phyloP scores from a whole-genome alignment of 768 basidiomycete species.

The Trametes villosa region DNA sequence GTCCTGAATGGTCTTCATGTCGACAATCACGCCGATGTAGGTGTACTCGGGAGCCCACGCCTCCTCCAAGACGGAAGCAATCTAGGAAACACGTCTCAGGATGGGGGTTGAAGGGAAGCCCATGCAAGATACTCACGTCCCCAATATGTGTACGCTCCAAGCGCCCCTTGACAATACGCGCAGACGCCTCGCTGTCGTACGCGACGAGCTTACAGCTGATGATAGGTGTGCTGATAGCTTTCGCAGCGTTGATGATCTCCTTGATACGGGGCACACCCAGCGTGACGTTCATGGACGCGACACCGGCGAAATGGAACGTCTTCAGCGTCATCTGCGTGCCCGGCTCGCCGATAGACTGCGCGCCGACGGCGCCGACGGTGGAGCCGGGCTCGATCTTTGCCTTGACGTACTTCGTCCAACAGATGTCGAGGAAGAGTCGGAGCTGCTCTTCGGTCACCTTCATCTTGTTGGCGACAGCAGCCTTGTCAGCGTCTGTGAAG shows the following conservation, averaged over 20 bases:
- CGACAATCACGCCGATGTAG: conserved; percentile 92
- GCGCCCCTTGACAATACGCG: conserved; percentile 95
- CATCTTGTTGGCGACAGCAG: conserved; percentile 84
- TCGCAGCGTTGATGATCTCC: conserved; percentile 99
- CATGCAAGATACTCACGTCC: conserved; percentile 63
- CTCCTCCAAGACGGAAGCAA: conserved; percentile 92
- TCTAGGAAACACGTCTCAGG: conserved; percentile 45
- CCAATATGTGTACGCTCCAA: conserved; percentile 94
- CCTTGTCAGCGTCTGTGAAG: conserved; percentile 68
- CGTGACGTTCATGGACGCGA: conserved; percentile 99
- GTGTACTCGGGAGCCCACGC: conserved; percentile 94
- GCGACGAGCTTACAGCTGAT: conserved; percentile 95
- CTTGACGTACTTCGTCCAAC: conserved; percentile 90
- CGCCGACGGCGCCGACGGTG: conserved; percentile 97
- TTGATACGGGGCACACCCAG: conserved; percentile 99
- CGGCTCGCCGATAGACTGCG: conserved; percentile 98
- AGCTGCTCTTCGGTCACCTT: conserved; percentile 89
- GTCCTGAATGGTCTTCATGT: conserved; percentile 84
- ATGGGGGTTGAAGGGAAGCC: background rate
- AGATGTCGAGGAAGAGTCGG: conserved; percentile 78
- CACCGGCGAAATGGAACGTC: conserved; percentile 99
- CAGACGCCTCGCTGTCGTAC: conserved; percentile 86
- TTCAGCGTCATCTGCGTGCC: conserved; percentile 99
- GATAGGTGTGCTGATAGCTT: conserved; percentile 94
- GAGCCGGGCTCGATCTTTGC: conserved; percentile 98